Evolutionary conservation across 2,329 filamentous ascomycete genomes (phyloP).

Genomic region (Fusarium multiceps): DNA sequence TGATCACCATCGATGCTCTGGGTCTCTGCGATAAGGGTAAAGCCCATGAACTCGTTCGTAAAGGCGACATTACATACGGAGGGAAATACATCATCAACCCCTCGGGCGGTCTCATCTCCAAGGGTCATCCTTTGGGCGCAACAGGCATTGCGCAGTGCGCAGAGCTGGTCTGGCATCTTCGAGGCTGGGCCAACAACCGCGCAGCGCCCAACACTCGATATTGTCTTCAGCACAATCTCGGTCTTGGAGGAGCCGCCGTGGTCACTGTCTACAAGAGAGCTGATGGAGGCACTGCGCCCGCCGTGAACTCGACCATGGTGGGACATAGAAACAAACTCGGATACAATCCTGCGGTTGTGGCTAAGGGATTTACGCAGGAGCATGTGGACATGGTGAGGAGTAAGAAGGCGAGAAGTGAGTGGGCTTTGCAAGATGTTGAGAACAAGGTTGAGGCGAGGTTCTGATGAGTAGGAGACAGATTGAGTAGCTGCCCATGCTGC

Average conservation of each 20-base stretch:
- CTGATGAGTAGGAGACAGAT: constrained; percentile 11
- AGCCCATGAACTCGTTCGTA: constrained; percentile 89
- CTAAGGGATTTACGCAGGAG: constrained; percentile 84
- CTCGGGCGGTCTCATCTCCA: constrained; percentile 92
- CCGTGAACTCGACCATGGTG: constrained; percentile 71
- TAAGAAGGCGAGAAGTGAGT: constrained; percentile 72
- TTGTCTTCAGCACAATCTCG: constrained; percentile 92
- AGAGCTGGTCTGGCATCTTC: constrained; percentile 93
- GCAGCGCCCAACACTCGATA: constrained; percentile 73
- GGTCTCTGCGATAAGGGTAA: constrained; percentile 82
- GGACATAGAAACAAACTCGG: constrained; percentile 76
- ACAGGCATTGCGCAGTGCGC: constrained; percentile 96
- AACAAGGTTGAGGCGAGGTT: constrained; percentile 56
- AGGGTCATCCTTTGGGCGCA: constrained; percentile 93
- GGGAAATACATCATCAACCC: constrained; percentile 88
- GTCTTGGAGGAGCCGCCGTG: constrained; percentile 89
- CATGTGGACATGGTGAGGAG: constrained; percentile 80
- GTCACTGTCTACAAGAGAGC: constrained; percentile 89
- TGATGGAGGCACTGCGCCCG: constrained; percentile 74
- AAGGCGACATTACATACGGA: constrained; percentile 92
- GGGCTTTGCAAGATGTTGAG: constrained; percentile 77
- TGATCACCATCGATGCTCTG: constrained; percentile 88
- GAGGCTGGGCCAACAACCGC: constrained; percentile 96
- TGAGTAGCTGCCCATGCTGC: not conserved
- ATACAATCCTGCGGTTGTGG: constrained; percentile 92